Percentiles rank a stretch among this genome's conserved stretches.
Conservation (phyloP, 306 rosid species). For the Quercus wislizeni region DNA sequence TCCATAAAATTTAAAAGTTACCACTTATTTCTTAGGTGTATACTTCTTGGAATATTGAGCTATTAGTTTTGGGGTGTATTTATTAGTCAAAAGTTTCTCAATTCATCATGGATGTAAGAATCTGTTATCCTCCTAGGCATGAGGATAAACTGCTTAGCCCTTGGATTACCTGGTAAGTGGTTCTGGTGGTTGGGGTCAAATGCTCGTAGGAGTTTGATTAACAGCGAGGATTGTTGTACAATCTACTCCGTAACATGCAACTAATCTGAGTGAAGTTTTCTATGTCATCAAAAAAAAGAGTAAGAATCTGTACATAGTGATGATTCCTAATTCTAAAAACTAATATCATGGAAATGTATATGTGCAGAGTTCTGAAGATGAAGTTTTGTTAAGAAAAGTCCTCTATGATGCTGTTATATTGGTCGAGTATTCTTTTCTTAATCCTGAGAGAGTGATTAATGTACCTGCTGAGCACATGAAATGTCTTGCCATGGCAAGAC, state of each 20-base stretch:
- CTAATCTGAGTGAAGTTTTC: no score
- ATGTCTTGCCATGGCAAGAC: slow-evolving; percentile 50
- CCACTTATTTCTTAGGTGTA: background rate
- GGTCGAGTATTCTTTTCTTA: slow-evolving; percentile 68
- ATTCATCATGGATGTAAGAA: background rate
- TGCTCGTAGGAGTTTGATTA: no score
- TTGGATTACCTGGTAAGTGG: no score
- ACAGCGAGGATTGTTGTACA: no score
- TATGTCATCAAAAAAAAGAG: no score
- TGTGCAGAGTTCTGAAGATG: slow-evolving; percentile 67
- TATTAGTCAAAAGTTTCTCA: background rate
- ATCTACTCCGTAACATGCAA: no score
- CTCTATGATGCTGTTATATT: slow-evolving; percentile 64
- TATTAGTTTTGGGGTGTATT: background rate
- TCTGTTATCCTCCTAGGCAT: background rate
- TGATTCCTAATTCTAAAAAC: slow-evolving; percentile 1
- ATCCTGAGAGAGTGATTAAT: slow-evolving; percentile 25
- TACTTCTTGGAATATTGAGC: slow-evolving; percentile 8
- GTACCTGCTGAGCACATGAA: slow-evolving; percentile 28
- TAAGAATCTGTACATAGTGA: slow-evolving; percentile 4
- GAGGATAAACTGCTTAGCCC: no score
- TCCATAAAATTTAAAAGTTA: background rate
- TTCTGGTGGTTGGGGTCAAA: no score
- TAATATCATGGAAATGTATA: slow-evolving; percentile 8
- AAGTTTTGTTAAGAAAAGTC: slow-evolving; percentile 57